These are phyloP conservation scores for Chalciporus piperatus DNA, from an alignment of 768 basidiomycete species.

Conservation along the genomic window DNA sequence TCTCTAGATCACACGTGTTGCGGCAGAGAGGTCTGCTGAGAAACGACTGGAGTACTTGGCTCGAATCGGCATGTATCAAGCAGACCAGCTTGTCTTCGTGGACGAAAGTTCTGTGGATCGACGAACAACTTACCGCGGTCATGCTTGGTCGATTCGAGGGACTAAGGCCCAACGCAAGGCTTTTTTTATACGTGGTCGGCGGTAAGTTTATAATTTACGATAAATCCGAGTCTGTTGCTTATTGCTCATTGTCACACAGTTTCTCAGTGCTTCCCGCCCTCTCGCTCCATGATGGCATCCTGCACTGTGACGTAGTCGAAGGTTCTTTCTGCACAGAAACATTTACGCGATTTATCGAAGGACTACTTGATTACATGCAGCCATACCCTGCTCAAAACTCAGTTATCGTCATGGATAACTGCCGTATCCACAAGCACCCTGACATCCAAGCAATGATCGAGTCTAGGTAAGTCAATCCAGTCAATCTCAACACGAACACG, in stretches of 20 bases:
- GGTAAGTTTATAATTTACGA: neutral
- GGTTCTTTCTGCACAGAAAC: neutral
- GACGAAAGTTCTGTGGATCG: too few relatives aligned
- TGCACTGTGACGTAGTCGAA: slow-evolving; percentile 3
- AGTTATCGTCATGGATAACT: slow-evolving; percentile 6
- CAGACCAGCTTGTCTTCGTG: too few relatives aligned
- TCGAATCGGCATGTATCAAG: too few relatives aligned
- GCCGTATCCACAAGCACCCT: slow-evolving; percentile 4
- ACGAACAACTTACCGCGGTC: too few relatives aligned
- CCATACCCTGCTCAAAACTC: neutral
- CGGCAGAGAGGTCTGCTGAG: too few relatives aligned
- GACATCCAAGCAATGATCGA: neutral
- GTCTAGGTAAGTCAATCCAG: neutral
- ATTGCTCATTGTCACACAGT: neutral
- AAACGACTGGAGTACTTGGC: too few relatives aligned
- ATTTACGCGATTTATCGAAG: neutral
- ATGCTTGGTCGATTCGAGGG: too few relatives aligned
- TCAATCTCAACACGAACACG: too few relatives aligned
- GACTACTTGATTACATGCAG: neutral
- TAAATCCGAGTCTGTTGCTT: too few relatives aligned
- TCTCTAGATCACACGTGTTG: too few relatives aligned
- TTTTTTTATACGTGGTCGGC: neutral
- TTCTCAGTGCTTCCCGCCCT: slow-evolving; percentile 5
- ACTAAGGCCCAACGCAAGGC: neutral
- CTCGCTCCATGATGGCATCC: neutral